phyloP scores from a whole-genome alignment of 805 yeast species.

The Saccharomyces mikatae region DNA sequence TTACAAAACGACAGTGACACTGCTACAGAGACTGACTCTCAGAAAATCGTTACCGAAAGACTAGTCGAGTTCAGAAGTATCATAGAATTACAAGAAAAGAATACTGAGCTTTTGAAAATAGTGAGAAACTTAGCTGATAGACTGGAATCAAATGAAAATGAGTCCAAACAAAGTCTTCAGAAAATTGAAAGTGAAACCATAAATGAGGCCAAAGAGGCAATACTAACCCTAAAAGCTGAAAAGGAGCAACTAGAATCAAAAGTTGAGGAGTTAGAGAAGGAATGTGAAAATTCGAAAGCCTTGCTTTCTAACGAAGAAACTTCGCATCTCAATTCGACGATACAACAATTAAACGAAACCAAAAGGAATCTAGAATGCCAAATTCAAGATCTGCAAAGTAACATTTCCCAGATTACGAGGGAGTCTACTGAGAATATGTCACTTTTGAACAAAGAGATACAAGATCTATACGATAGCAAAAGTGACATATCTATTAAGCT shows the following conservation, averaged over 20 bases:
- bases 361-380: conserved; percentile 9
- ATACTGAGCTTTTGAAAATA: conserved; percentile 58
- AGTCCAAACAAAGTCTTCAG: conserved; percentile 7
- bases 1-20: conserved; percentile 21
- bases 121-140: conserved; percentile 53
- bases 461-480: conserved; percentile 34
- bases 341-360: not conserved
- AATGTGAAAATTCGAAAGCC: conserved; percentile 57
- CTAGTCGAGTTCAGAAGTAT: conserved; percentile 61
- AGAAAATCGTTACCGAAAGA: conserved; percentile 58
- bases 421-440: conserved; percentile 40
- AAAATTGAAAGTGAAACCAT: conserved; percentile 39
- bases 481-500: conserved; percentile 42
- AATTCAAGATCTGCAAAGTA: conserved; percentile 25
- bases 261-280: conserved; percentile 48
- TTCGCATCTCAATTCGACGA: not conserved
- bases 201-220: conserved; percentile 63
- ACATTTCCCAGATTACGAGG: conserved; percentile 13
- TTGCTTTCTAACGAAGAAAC: not conserved
- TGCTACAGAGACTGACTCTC: conserved; percentile 48
- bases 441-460: conserved; percentile 42
- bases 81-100: conserved; percentile 62
- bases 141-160: conserved; percentile 53
- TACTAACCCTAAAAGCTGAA: conserved; percentile 52
- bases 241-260: conserved; percentile 44